Evolutionary conservation across 1,139 yeast genomes (phyloP), one percentile per base, ranked within the genome.

Genomic region (Blastobotrys aristatus): DNA sequence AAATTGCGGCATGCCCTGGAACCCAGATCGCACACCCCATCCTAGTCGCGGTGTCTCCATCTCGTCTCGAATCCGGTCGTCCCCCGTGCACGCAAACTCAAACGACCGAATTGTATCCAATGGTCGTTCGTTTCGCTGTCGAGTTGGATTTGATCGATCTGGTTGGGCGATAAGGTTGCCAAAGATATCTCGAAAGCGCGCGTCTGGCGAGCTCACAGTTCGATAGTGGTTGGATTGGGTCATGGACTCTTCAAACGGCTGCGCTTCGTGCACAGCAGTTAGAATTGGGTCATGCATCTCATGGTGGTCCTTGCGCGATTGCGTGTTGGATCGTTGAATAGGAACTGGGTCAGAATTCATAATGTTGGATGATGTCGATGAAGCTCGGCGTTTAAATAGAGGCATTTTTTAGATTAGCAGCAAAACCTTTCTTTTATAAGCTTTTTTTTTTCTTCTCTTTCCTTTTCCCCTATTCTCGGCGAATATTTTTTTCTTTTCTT

Each of bases 11-110:
- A 67, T 60, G 31, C 61, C 48, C 42, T 76, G 75, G 71, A 78
- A 79, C 55, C 77, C 81, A 17, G 75, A 73, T 57, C 86, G 73
- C 11, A 79, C 77, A 46, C 84, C 80, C 84, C 95, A 89, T 22
- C 97, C 97, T 47, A 84, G 74, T 33, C 80, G 71, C 20, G 76
- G 76, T 8, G 90, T 75, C 66, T 90, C 97, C 63, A 88, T 75
- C 60, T 86, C 89, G 51, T 86, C 92, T 47, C 82, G 77, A 70
- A 84, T 83, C 24, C 77, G 67, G 48, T 75, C 71, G 65, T 90
- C 96, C 40, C 97, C 97, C 3, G 96, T 84, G 54, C 92, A 87
- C 30, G 96, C 82, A 63, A 84, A 92, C 70, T 92, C 97, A 67
- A 92, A 92, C 4, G 86, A 77, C 55, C 97, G 74, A 59, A 92